A percentile compares a stretch with the other conserved stretches of the same genome.
These are phyloP conservation scores for Pisolithus sp. DNA, from an alignment of 768 basidiomycete species.

Conservation along the genomic window DNA sequence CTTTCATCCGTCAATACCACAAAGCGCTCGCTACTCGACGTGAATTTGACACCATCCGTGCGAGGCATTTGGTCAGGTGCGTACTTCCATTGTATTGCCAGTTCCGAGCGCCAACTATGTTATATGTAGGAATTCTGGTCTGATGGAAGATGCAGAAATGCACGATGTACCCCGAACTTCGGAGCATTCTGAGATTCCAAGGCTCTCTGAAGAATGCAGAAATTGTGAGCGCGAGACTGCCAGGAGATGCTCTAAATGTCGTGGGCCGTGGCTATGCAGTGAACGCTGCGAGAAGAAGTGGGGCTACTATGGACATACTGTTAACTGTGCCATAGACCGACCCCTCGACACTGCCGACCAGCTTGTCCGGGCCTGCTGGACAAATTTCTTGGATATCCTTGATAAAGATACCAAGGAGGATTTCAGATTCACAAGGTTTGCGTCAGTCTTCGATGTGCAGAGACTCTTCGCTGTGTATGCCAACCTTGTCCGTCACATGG, in stretches of 20 bases:
- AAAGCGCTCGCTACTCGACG: not conserved
- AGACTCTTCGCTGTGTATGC: conserved; percentile 27
- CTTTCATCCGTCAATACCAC: not conserved
- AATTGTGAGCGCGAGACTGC: not conserved
- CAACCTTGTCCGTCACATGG: conserved; percentile 15
- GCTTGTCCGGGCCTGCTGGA: not conserved
- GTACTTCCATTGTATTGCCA: too few species aligned
- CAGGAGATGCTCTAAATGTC: not conserved
- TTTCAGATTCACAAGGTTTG: conserved; percentile 27
- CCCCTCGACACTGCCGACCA: conserved; percentile 1
- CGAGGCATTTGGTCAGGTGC: not conserved
- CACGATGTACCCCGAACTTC: not conserved
- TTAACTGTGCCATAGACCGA: not conserved
- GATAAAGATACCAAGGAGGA: conserved; percentile 26
- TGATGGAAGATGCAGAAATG: not conserved
- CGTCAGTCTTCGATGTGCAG: conserved; percentile 4
- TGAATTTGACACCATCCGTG: not conserved
- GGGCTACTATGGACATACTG: not conserved
- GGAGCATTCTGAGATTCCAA: not conserved
- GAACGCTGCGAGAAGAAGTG: not conserved
- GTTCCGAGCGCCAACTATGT: not conserved
- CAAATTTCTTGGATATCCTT: conserved; percentile 11
- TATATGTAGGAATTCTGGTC: too few species aligned
- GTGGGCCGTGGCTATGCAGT: not conserved
- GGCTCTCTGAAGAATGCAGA: not conserved